Conservation (phyloP, 148 eudicot genomes). For the Rhododendron molle region DNA sequence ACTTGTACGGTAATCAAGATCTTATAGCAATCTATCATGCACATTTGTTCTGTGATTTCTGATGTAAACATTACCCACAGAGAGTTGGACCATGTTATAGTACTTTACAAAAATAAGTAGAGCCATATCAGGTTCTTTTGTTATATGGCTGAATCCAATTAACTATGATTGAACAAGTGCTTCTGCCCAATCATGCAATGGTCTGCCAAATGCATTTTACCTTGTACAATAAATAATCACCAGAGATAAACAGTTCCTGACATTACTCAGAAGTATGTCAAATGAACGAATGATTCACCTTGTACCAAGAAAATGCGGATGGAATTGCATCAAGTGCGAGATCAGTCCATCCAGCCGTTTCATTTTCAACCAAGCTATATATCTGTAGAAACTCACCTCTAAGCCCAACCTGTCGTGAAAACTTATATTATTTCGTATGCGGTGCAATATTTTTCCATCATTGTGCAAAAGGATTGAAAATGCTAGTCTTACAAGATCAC, state of each 20-base stretch:
- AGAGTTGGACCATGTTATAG: neutral
- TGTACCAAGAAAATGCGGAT: slow-evolving; percentile 76
- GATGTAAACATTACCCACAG: neutral
- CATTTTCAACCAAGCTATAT: slow-evolving; percentile 38
- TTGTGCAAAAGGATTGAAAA: neutral
- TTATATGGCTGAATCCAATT: neutral
- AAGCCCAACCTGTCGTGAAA: slow-evolving; percentile 65
- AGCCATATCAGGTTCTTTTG: neutral
- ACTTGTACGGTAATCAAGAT: neutral
- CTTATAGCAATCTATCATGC: neutral
- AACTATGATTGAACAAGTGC: neutral
- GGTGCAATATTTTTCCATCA: neutral
- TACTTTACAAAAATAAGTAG: neutral
- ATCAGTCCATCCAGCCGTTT: slow-evolving; percentile 54
- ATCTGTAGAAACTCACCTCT: slow-evolving; percentile 72
- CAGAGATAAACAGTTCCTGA: neutral
- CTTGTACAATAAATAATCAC: neutral
- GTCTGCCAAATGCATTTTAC: neutral
- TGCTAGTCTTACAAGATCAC: neutral
- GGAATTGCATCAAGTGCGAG: slow-evolving; percentile 42
- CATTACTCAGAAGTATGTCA: neutral
- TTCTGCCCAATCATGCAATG: neutral
- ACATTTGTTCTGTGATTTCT: neutral
- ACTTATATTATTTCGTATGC: neutral
- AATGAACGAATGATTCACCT: slow-evolving; percentile 37